Conservation (phyloP, 2,329 filamentous ascomycete genomes). For the Exophiala bonariae region DNA sequence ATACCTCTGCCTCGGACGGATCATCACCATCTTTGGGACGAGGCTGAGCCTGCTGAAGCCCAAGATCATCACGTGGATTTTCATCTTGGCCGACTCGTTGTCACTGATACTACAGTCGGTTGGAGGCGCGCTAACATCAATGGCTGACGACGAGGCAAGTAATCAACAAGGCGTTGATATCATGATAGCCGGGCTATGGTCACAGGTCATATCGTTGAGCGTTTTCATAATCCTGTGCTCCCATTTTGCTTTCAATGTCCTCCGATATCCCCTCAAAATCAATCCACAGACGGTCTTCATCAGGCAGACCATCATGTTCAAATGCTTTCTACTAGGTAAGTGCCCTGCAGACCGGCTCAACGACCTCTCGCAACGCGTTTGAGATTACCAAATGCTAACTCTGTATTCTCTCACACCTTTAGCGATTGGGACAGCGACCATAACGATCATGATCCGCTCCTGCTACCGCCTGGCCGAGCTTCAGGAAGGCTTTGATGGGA, state of each 20-base stretch:
- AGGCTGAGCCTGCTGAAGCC: conserved; percentile 35
- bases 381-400: no score
- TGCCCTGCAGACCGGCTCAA: no score
- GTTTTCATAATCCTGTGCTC: conserved; percentile 51
- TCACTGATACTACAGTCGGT: conserved; percentile 61
- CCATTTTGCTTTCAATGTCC: conserved; percentile 46
- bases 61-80: conserved; percentile 41
- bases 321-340: no score
- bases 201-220: conserved; percentile 47
- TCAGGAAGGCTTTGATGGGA: conserved; percentile 44
- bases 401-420: conserved; percentile 28
- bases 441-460: conserved; percentile 47
- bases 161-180: conserved; percentile 55
- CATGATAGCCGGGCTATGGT: conserved; percentile 52
- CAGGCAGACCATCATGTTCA: no score
- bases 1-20: conserved; percentile 58
- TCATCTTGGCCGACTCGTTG: conserved; percentile 64
- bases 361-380: no score
- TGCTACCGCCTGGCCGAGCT: conserved; percentile 51
- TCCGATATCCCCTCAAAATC: no score
- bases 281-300: no score
- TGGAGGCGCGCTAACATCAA: conserved; percentile 58
- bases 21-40: conserved; percentile 38
- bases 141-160: conserved; percentile 39
- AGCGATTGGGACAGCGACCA: conserved; percentile 32